These are phyloP conservation scores for Lactarius deliciosus DNA, from an alignment of 768 basidiomycete genomes.

Conservation along the genomic window DNA sequence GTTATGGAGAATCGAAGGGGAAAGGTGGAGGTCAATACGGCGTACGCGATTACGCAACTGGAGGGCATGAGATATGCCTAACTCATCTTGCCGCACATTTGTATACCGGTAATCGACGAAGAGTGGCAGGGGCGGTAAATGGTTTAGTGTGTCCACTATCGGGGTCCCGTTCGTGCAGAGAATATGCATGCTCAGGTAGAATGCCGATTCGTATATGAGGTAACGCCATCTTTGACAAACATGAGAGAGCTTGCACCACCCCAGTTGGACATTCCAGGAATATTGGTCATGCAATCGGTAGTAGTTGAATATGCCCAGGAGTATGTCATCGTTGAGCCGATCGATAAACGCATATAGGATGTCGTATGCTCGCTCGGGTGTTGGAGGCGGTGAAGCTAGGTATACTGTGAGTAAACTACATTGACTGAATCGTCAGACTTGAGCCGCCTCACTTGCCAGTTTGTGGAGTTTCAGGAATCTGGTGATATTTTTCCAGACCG, in stretches of 20 bases:
- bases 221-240: slow-evolving; percentile 2
- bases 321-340: background rate
- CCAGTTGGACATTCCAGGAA: background rate
- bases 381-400: background rate
- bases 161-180: background rate
- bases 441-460: background rate
- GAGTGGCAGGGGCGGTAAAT: too few relatives aligned
- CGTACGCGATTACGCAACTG: background rate
- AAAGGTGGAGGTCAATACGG: background rate
- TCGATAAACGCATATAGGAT: background rate
- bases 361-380: background rate
- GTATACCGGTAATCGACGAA: too few relatives aligned
- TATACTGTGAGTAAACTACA: background rate
- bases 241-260: background rate
- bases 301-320: background rate
- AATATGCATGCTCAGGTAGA: background rate
- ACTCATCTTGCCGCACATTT: background rate
- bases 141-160: background rate
- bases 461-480: too few relatives aligned
- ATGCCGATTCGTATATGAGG: background rate
- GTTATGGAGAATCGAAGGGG: background rate
- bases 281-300: background rate
- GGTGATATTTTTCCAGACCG: too few relatives aligned
- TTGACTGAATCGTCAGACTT: background rate
- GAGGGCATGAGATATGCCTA: background rate